Percentiles rank a stretch among this genome's conserved stretches.
These are phyloP conservation scores for Celoporthe dispersa DNA, from an alignment of 2,329 filamentous ascomycete genomes.

Conservation along the genomic window DNA sequence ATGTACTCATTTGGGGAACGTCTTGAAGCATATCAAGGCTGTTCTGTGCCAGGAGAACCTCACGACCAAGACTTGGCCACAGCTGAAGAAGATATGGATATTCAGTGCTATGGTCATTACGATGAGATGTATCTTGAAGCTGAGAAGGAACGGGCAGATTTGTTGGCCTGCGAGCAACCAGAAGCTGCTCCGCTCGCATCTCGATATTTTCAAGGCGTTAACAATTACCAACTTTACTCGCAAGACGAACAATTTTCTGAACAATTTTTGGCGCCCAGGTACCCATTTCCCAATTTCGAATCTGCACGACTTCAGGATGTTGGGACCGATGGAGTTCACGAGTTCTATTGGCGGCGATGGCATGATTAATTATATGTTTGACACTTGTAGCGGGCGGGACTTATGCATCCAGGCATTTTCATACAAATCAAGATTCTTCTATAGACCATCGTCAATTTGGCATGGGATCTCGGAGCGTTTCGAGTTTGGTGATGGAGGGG, in stretches of 20 bases:
- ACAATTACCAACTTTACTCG: background rate
- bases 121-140: slow-evolving; percentile 16
- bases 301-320: background rate
- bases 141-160: background rate
- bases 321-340: background rate
- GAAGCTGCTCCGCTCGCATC: background rate
- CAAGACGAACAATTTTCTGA: background rate
- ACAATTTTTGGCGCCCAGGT: too few species aligned
- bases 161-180: background rate
- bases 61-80: background rate
- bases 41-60: background rate
- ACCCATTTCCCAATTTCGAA: background rate
- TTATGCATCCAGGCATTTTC: background rate
- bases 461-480: background rate
- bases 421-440: background rate
- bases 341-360: background rate
- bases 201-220: background rate
- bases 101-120: background rate
- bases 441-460: background rate
- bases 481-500: background rate
- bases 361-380: background rate
- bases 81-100: background rate
- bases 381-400: too few species aligned
- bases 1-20: background rate
- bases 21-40: background rate